Evolutionary conservation across 768 basidiomycete species (phyloP).

Genomic region (Wakefieldia striispora): DNA sequence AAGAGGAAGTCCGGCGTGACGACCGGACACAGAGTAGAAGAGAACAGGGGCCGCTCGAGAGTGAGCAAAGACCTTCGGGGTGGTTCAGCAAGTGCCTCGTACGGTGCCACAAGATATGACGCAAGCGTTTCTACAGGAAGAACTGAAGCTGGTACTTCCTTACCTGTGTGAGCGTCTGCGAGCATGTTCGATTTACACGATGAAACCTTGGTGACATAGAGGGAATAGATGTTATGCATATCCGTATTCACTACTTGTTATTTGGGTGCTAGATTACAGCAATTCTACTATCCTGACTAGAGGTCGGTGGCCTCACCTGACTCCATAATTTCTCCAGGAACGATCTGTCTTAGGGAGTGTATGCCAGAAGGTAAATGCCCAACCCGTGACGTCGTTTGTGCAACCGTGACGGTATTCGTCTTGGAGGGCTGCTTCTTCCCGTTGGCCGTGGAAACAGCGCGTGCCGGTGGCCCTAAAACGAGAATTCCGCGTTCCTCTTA

Average conservation of each 20-base stretch:
- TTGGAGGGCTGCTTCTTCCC: too few relatives aligned
- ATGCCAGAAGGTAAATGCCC: too few relatives aligned
- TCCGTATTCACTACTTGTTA: conserved; percentile 14
- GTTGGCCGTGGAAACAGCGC: too few relatives aligned
- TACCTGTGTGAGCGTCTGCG: not conserved
- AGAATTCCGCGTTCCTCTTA: too few relatives aligned
- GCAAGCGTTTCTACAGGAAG: conserved; percentile 5
- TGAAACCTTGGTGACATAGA: not conserved
- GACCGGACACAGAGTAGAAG: conserved; percentile 13
- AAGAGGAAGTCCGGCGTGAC: not conserved
- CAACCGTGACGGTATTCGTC: too few relatives aligned
- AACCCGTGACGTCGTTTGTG: too few relatives aligned
- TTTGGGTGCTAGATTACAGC: not conserved
- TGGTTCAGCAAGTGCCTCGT: conserved; percentile 24
- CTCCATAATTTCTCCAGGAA: too few relatives aligned
- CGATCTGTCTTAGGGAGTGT: too few relatives aligned
- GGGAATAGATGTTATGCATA: conserved; percentile 3
- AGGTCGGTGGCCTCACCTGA: not conserved
- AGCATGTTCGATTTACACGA: not conserved
- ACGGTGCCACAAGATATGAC: conserved; percentile 14
- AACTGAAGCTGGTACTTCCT: conserved; percentile 7
- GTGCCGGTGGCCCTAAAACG: too few relatives aligned
- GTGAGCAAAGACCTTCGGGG: conserved; percentile 41
- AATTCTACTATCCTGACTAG: not conserved
- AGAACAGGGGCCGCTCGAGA: conserved; percentile 27